Evolutionary conservation across 768 basidiomycete species (phyloP).

Genomic region (Suillus ampliporus): DNA sequence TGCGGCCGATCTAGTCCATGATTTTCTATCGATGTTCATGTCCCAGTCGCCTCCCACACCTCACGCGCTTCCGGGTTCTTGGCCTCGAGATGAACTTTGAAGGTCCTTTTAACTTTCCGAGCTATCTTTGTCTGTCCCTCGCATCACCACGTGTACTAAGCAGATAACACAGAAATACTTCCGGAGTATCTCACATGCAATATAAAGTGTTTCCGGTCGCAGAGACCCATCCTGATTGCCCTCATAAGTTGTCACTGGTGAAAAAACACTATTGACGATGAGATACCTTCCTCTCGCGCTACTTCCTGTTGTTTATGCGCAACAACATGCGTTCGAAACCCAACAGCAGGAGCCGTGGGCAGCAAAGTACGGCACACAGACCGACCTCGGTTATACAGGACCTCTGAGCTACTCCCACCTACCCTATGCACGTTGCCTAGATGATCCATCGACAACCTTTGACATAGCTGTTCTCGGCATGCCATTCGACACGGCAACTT

Average conservation of each 20-base stretch:
- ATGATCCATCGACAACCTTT: slow-evolving; percentile 54
- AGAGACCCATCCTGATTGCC: not conserved
- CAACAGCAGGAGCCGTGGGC: slow-evolving; percentile 49
- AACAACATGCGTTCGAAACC: slow-evolving; percentile 9
- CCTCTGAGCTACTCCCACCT: slow-evolving; percentile 80
- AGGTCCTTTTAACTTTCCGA: not conserved
- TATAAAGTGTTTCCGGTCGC: not conserved
- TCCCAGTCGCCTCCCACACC: slow-evolving; percentile 32
- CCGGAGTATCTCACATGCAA: slow-evolving; percentile 2
- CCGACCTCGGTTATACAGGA: slow-evolving; percentile 73
- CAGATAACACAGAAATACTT: slow-evolving; percentile 9
- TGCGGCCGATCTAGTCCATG: slow-evolving; percentile 52
- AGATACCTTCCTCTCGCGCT: slow-evolving; percentile 7
- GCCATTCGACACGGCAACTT: slow-evolving; percentile 70
- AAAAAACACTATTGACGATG: not conserved
- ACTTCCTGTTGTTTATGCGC: slow-evolving; percentile 8
- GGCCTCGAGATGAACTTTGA: slow-evolving; percentile 29
- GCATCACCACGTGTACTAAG: slow-evolving; percentile 2
- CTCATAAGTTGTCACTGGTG: not conserved
- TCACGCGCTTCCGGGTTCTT: slow-evolving; percentile 13
- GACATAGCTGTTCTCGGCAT: slow-evolving; percentile 79
- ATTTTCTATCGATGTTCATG: slow-evolving; percentile 48
- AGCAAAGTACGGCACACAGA: slow-evolving; percentile 67
- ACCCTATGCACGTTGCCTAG: slow-evolving; percentile 71
- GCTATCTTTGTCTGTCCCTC: slow-evolving; percentile 4